These are phyloP conservation scores for Phialophora chinensis DNA, from an alignment of 2,329 filamentous ascomycete species.

Conservation along the genomic window DNA sequence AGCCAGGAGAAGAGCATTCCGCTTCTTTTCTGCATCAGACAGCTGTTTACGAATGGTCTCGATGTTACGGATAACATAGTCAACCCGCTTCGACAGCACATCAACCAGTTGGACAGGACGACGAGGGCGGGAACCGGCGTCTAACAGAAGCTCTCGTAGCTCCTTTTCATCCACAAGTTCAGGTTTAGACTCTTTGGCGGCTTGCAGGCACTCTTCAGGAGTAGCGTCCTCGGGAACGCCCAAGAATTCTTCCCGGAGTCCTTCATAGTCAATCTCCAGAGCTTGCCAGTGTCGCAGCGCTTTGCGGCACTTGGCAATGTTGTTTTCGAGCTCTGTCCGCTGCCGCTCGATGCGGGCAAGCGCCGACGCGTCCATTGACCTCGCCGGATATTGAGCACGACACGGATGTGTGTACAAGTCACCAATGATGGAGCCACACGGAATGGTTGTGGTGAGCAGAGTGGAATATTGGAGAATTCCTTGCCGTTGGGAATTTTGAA, in stretches of 20 bases:
- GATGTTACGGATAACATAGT: slow-evolving; percentile 87
- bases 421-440: background rate
- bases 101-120: slow-evolving; percentile 65
- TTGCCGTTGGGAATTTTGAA: background rate
- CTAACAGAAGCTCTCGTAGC: slow-evolving; percentile 60
- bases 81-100: slow-evolving; percentile 75
- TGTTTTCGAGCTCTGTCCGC: slow-evolving; percentile 75
- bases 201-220: slow-evolving; percentile 60
- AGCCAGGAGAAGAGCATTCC: slow-evolving; percentile 67
- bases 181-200: slow-evolving; percentile 53
- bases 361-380: slow-evolving; percentile 51
- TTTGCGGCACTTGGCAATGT: slow-evolving; percentile 73
- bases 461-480: background rate
- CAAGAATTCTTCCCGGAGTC: slow-evolving; percentile 80
- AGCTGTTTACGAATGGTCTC: slow-evolving; percentile 75
- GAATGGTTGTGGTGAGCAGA: background rate
- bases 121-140: slow-evolving; percentile 54
- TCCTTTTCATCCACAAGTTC: slow-evolving; percentile 56
- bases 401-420: background rate
- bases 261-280: slow-evolving; percentile 91
- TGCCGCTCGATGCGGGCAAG: slow-evolving; percentile 76
- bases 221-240: slow-evolving; percentile 57
- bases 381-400: background rate
- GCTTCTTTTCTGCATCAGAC: slow-evolving; percentile 69
- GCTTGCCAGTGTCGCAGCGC: slow-evolving; percentile 86